Conservation (phyloP, 2,329 filamentous ascomycete species). For the Ascomycota sp. region DNA sequence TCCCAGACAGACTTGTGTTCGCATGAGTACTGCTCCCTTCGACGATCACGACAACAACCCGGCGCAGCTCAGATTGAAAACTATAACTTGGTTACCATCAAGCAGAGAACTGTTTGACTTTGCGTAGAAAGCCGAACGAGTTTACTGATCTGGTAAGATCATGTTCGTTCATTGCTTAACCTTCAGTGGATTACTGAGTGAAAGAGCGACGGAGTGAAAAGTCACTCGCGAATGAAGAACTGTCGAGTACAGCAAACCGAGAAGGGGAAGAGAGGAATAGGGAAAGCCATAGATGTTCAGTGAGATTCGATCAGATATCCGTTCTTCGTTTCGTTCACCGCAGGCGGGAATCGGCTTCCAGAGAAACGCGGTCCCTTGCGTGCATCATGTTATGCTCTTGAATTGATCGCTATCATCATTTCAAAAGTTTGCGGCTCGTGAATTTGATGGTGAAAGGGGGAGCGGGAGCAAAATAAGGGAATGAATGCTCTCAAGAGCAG, state of each 20-base stretch:
- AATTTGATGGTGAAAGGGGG: too few relatives aligned
- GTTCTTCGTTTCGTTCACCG: constrained; percentile 13
- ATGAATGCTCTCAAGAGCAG: too few relatives aligned
- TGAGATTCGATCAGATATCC: constrained; percentile 25
- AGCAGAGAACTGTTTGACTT: background rate
- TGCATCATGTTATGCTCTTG: too few relatives aligned
- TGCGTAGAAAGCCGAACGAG: too few relatives aligned
- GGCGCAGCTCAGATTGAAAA: constrained; percentile 33
- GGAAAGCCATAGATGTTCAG: background rate
- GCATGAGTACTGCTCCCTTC: background rate
- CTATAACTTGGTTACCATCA: constrained; percentile 13
- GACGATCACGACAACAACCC: constrained; percentile 3
- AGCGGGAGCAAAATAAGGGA: too few relatives aligned
- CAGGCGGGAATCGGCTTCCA: background rate
- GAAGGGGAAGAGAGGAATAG: background rate
- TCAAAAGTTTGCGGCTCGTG: too few relatives aligned
- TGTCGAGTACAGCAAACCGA: background rate
- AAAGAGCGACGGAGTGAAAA: background rate
- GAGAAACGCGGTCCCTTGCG: background rate
- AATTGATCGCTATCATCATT: too few relatives aligned
- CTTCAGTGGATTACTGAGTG: too few relatives aligned
- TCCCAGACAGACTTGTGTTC: too few relatives aligned
- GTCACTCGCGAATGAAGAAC: too few relatives aligned
- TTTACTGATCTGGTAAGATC: background rate
- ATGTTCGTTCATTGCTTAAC: background rate